Evolutionary conservation across 2,329 filamentous ascomycete species (phyloP), one percentile per base, ranked within the genome.

Genomic region (Ascochyta koolunga): DNA sequence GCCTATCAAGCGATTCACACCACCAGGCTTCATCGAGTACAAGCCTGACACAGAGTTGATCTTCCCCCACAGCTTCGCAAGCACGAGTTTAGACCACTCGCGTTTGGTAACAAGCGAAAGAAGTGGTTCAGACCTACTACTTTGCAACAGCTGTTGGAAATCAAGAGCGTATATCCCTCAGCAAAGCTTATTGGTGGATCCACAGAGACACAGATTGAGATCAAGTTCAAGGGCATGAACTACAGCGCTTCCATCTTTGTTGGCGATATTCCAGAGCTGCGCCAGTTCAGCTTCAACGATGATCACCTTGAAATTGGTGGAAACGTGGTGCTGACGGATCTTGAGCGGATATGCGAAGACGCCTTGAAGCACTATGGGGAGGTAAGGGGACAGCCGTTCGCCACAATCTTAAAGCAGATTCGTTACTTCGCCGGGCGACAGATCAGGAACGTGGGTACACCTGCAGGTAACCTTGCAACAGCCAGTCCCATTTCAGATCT

Each of bases 131-230:
- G 95, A 15, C 95, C 95, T 0, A 89, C 91, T 27, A 97, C 90
- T 0, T 72, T 98, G 15, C 82, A 91, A 33, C 93, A 99, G 70
- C 80, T 99, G 15, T 82, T 98, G 15, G 89, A 96, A 70, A 96
- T 99, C 77, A 98, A 98, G 79, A 87, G 82, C 65, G 86, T 84
- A 0, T 88, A 91, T 62, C 93, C 93, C 0, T 86, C 88, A 22
- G 91, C 93, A 4, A 99, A 98, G 76, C 86, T 99, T 57, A 96
- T 99, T 57, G 93, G 92, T 43, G 95, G 95, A 57, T 96, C 92
- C 72, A 96, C 93, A 2, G 95, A 99, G 75, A 98, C 93, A 0
- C 95, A 98, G 76, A 98, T 99, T 56, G 95, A 99, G 77, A 90
- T 96, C 78, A 97, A 96, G 76, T 98, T 99, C 83, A 98, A 98